phyloP scores from a whole-genome alignment of 345 rosid species.

The Eucalyptus lansdowneana region DNA sequence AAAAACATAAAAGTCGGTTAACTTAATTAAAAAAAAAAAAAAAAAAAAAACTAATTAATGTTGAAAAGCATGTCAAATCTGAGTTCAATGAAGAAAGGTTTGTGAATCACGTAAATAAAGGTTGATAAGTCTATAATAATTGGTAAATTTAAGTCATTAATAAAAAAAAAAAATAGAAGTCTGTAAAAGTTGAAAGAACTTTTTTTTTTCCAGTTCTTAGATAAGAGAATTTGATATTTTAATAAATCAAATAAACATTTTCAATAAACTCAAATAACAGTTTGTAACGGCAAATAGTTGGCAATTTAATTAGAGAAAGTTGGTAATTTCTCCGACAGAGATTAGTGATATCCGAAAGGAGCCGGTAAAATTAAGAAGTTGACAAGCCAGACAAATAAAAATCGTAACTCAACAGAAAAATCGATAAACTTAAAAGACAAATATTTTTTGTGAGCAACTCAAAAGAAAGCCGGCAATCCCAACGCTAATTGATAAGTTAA shows the following conservation, averaged over 20 bases:
- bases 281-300: background rate
- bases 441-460: background rate
- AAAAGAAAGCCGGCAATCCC: background rate
- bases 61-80: no score
- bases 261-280: background rate
- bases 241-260: background rate
- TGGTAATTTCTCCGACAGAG: background rate
- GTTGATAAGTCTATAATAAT: background rate
- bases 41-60: no score
- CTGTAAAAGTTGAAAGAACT: background rate
- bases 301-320: background rate
- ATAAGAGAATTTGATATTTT: background rate
- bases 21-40: no score
- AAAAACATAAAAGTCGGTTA: no score
- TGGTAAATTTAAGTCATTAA: no score
- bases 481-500: background rate
- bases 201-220: no score
- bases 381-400: background rate
- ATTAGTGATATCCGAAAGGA: background rate
- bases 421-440: background rate
- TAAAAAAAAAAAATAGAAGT: background rate
- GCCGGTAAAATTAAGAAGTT: background rate
- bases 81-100: no score
- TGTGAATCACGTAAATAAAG: background rate
- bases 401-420: background rate